A percentile compares a stretch with the other conserved stretches of the same genome.
phyloP scores from a whole-genome alignment of 768 basidiomycete species.

The Boletus sensibilis region DNA sequence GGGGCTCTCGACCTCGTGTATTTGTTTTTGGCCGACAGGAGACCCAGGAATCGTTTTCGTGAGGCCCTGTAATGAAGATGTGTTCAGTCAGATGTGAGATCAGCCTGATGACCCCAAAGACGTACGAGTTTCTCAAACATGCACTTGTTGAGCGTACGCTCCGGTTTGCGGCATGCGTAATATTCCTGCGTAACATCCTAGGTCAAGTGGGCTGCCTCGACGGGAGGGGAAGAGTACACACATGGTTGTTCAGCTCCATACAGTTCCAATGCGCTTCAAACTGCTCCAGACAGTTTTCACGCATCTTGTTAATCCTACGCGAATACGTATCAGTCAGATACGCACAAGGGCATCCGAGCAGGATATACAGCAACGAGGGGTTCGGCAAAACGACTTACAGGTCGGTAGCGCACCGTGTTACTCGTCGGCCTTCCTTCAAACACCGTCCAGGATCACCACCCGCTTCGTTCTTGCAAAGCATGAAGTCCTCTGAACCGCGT shows the following conservation, averaged over 20 bases:
- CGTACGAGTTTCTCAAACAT: constrained; percentile 94
- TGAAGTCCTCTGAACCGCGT: constrained; percentile 74
- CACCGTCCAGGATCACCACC: constrained; percentile 84
- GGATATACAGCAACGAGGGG: not conserved
- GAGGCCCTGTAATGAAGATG: constrained; percentile 61
- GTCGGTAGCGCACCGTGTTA: constrained; percentile 93
- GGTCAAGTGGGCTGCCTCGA: not conserved
- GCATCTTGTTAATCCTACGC: constrained; percentile 84
- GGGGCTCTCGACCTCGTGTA: constrained; percentile 87
- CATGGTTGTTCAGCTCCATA: constrained; percentile 93
- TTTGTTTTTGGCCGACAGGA: constrained; percentile 73
- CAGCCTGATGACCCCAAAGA: constrained; percentile 15
- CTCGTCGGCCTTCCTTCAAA: constrained; percentile 91
- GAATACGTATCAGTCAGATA: not conserved
- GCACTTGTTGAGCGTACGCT: constrained; percentile 86
- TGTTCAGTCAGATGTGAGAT: not conserved
- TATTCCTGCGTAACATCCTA: constrained; percentile 59
- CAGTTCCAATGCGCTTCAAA: constrained; percentile 95
- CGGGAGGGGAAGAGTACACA: constrained; percentile 36
- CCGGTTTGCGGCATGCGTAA: constrained; percentile 84
- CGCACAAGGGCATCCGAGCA: not conserved
- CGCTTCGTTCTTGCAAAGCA: constrained; percentile 96
- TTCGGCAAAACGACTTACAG: constrained; percentile 55
- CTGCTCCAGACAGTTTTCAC: constrained; percentile 83
- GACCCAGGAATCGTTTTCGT: constrained; percentile 89